Conservation (phyloP, 345 rosid species). For the Psidium friedrichsthalianum region DNA sequence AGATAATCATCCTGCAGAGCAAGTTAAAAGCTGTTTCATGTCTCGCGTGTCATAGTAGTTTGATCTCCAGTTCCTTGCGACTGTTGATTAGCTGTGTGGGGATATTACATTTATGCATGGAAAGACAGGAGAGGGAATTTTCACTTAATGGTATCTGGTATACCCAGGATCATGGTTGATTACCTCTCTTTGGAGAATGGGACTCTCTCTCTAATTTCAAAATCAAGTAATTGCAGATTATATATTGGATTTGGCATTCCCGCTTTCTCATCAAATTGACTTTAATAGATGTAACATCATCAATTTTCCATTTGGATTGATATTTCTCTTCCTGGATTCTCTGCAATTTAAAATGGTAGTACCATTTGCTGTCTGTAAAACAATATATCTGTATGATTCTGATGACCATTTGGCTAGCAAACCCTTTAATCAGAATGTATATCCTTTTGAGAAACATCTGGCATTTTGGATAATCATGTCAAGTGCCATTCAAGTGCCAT, state of each 20-base stretch:
- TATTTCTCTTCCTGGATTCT: background rate
- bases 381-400: background rate
- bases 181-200: too few species aligned
- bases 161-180: too few species aligned
- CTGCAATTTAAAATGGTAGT: background rate
- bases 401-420: background rate
- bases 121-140: too few species aligned
- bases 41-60: too few species aligned
- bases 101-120: too few species aligned
- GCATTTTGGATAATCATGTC: background rate
- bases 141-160: too few species aligned
- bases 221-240: too few species aligned
- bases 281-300: background rate
- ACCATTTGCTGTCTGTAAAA: background rate
- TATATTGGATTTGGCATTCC: too few species aligned
- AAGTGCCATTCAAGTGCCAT: background rate
- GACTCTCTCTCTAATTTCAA: too few species aligned
- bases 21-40: background rate
- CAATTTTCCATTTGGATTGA: background rate
- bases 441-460: background rate
- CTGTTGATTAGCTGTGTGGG: too few species aligned
- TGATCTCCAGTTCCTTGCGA: too few species aligned
- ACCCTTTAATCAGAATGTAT: background rate
- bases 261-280: background rate
- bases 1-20: background rate